A percentile compares a stretch with the other conserved stretches of the same genome.
phyloP scores from a whole-genome alignment of 2,329 filamentous ascomycete species.

The Pestalotiopsis sp. region DNA sequence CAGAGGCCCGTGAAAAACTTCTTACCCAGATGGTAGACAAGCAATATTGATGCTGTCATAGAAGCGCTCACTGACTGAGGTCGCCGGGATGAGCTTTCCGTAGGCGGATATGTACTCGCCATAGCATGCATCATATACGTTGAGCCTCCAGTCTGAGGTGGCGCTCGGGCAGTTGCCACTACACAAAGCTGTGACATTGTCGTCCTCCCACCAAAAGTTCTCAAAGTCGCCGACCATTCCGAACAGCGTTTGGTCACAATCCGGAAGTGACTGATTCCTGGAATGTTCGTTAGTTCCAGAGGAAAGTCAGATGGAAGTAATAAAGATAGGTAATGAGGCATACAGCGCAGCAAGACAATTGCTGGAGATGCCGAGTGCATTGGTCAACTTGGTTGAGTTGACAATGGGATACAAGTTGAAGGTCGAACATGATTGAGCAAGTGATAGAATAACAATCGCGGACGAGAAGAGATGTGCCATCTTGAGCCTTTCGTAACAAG shows the following conservation, averaged over 20 bases:
- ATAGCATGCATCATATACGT: neutral
- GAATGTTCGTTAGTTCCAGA: neutral
- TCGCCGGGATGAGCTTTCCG: neutral
- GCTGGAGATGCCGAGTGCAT: neutral
- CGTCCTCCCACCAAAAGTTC: constrained; percentile 8
- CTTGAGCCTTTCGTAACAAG: neutral
- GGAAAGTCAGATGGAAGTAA: neutral
- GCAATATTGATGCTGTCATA: neutral
- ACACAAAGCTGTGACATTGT: constrained; percentile 4
- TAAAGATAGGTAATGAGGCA: neutral
- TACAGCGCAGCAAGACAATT: constrained; percentile 1
- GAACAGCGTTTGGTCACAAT: constrained; percentile 6
- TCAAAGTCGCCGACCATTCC: neutral
- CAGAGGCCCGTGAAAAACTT: too few relatives aligned
- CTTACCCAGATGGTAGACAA: neutral
- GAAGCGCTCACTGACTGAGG: neutral
- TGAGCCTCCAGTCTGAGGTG: neutral
- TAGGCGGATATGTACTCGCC: constrained; percentile 4
- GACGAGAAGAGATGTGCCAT: neutral
- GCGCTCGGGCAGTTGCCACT: neutral
- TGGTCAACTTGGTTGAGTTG: neutral
- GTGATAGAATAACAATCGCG: neutral
- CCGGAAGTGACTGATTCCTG: neutral
- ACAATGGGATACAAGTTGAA: constrained; percentile 5
- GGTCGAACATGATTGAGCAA: neutral